Conservation (phyloP, 495 filamentous ascomycete species). For the Stereocaulon alpinum region DNA sequence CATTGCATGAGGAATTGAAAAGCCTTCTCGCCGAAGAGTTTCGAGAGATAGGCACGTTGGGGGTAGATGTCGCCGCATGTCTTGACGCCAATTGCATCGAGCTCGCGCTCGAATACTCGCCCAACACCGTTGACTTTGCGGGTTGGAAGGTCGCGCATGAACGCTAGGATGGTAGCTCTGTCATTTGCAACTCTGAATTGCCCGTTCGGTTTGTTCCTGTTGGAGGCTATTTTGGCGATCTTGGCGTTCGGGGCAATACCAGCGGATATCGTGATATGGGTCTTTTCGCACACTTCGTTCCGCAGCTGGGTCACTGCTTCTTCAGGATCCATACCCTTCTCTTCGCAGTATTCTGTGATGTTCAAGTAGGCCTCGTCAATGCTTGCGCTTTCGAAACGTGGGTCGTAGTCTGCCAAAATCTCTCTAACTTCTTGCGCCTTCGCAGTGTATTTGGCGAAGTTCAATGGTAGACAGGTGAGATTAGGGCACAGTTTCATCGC, state of each 20-base stretch:
- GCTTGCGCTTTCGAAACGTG: conserved; percentile 82
- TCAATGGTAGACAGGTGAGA: conserved; percentile 69
- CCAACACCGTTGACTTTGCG: conserved; percentile 57
- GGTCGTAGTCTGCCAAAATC: conserved; percentile 76
- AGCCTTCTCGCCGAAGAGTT: conserved; percentile 83
- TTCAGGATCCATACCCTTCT: conserved; percentile 56
- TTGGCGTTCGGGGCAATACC: conserved; percentile 90
- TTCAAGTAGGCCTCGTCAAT: conserved; percentile 96
- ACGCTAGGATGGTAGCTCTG: conserved; percentile 27
- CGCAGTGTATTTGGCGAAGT: conserved; percentile 82
- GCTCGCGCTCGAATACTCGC: conserved; percentile 85
- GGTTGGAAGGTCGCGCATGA: conserved; percentile 3
- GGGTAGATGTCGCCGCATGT: conserved; percentile 83
- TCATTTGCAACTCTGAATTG: conserved; percentile 70
- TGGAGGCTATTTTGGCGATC: conserved; percentile 88
- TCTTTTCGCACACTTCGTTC: conserved; percentile 61
- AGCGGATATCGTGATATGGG: conserved; percentile 82
- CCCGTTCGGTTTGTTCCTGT: conserved; percentile 93
- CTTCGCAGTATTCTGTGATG: conserved; percentile 75
- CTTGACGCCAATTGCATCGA: conserved; percentile 76
- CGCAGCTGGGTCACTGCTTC: conserved; percentile 69
- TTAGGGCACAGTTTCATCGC: conserved; percentile 89
- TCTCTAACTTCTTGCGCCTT: conserved; percentile 85
- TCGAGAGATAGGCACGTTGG: conserved; percentile 58
- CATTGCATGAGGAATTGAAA: conserved; percentile 76